Base-by-base conservation (phyloP, 2,329 filamentous ascomycete species). In the Pseudopithomyces maydicus region DNA sequence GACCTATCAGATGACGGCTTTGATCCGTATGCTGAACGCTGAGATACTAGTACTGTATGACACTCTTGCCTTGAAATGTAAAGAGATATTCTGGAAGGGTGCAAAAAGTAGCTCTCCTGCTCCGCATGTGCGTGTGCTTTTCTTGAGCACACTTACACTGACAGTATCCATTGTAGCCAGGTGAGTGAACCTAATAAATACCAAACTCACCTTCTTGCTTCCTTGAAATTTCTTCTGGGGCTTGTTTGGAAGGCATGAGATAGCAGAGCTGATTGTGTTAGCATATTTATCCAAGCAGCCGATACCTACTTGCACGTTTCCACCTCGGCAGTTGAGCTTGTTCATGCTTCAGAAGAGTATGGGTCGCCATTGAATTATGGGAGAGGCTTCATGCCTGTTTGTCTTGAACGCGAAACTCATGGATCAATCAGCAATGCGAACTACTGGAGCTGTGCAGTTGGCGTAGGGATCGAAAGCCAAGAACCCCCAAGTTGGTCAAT, bases 281-380 rank as follows among this genome's bases (percentile, higher is more conserved):
- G 52, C 44, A 20, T 52, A 32, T 22, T 46, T 8, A 36, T 58
- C n/a, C 56, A 58, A 35, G 20, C 23, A 2, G 46, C 45, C 29
- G 56, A 58, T 35, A 51, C 45, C 5, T 54, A 52, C 17, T 35
- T 58, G 14, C 56, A 58, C n/a, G 47, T 58, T 15, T 10, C 35
- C 11, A 55, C 51, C 6, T 22, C 20, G 12, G 36, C 56, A 2
- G 39, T 49, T 11, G 36, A 45, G 6, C 17, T 58, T 29, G 23
- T 41, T 10, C 43, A 57, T 15, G 29, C 42, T 5, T 6, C 15
- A 22, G 23, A 38, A 12, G 20, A 19, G n/a, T 6, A 15, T 4
- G n/a, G 14, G 19, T 23, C 10, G 23, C 3, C 22, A 10, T 22
- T 43, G 14, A 11, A 12, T 23, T 43, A 43, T n/a, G 15, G 41